These are phyloP conservation scores for Quercus berberidifolia DNA, from an alignment of 306 rosid species.

Conservation along the genomic window DNA sequence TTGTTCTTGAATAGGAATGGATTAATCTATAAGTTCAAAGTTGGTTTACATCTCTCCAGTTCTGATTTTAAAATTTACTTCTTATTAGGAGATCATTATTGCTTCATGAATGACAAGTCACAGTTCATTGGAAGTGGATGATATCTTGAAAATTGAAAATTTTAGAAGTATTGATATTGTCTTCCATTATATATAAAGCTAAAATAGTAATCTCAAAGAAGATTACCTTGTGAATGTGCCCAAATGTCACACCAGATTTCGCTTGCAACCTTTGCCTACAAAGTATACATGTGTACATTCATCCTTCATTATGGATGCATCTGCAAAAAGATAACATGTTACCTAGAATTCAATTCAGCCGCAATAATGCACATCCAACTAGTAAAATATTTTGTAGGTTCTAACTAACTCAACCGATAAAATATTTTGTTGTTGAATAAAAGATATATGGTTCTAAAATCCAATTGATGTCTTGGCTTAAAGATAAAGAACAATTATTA, in stretches of 20 bases:
- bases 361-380: neutral
- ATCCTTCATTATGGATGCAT: conserved; percentile 33
- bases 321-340: conserved; percentile 28
- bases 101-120: neutral
- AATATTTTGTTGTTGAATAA: no score
- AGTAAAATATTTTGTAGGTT: neutral
- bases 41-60: neutral
- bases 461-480: no score
- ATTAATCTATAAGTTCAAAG: neutral
- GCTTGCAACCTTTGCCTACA: conserved; percentile 72
- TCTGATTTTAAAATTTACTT: neutral
- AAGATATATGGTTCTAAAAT: no score
- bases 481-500: no score
- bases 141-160: neutral
- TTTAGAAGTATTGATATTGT: neutral
- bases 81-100: neutral
- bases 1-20: neutral
- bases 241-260: conserved; percentile 71
- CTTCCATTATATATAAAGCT: neutral
- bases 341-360: neutral
- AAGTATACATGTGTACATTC: conserved; percentile 55
- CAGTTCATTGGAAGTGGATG: neutral
- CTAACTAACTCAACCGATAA: neutral
- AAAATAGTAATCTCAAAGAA: conserved; percentile 14
- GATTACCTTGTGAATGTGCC: conserved; percentile 76